A percentile compares a stretch with the other conserved stretches of the same genome.
Evolutionary conservation across 106 monocot species (phyloP).

Genomic region (Posidonia australis): DNA sequence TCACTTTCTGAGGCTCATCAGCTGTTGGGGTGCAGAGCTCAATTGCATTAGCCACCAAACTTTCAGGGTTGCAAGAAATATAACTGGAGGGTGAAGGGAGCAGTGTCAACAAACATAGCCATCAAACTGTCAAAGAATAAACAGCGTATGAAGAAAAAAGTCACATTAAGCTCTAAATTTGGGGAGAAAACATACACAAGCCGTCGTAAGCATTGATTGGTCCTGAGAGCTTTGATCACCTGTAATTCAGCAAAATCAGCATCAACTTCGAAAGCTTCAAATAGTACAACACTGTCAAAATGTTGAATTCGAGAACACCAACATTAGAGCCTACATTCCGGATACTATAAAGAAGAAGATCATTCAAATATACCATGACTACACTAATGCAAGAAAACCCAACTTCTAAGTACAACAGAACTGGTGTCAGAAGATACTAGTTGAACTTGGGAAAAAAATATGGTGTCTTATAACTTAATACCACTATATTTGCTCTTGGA

Average conservation of each 20-base stretch:
- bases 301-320: no score
- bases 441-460: no score
- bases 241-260: slow-evolving; percentile 9
- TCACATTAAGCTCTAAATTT: background rate
- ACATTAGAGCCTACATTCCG: no score
- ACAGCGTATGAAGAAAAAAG: background rate
- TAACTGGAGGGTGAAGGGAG: slow-evolving; percentile 35
- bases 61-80: slow-evolving; percentile 96
- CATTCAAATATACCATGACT: no score
- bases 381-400: no score
- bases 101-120: background rate
- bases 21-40: slow-evolving; percentile 90
- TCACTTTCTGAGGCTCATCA: slow-evolving; percentile 42
- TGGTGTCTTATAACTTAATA: no score
- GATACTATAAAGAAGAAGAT: no score
- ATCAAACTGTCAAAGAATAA: background rate
- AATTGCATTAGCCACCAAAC: slow-evolving; percentile 85
- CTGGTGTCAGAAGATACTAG: no score
- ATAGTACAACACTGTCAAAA: no score
- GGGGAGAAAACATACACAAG: slow-evolving; percentile 78
- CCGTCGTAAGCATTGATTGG: slow-evolving; percentile 59
- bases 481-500: no score
- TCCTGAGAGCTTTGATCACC: slow-evolving; percentile 92
- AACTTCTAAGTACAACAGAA: no score
- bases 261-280: no score